Evolutionary conservation across 345 rosid genomes (phyloP).

Genomic region (Turritis glabra): DNA sequence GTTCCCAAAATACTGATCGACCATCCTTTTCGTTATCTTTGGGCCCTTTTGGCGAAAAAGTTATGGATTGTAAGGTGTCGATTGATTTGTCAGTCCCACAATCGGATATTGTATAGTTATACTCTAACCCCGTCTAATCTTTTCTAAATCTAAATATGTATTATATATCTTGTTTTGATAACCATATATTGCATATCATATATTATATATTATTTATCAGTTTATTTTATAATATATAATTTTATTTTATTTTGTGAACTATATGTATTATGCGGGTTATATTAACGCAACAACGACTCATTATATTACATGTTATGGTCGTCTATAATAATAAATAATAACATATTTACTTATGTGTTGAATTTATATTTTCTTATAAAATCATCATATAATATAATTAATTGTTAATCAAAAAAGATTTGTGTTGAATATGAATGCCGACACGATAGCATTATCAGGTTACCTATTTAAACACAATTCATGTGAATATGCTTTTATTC

Average conservation of each 20-base stretch:
- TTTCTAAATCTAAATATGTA: neutral
- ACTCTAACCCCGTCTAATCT: neutral
- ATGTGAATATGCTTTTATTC: neutral
- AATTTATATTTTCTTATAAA: too few relatives aligned
- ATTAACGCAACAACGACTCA: neutral
- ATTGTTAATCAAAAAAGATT: neutral
- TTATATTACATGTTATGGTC: neutral
- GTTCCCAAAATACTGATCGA: slow-evolving; percentile 19
- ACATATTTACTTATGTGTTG: neutral
- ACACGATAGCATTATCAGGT: neutral
- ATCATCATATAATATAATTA: too few relatives aligned
- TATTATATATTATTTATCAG: neutral
- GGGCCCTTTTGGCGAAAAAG: slow-evolving; percentile 3
- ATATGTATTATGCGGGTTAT: neutral
- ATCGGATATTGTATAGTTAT: neutral
- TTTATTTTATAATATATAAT: too few relatives aligned
- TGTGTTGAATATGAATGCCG: neutral
- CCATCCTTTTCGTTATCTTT: slow-evolving; percentile 22
- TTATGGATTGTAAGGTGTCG: neutral
- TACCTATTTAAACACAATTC: neutral
- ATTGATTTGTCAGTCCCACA: slow-evolving; percentile 13
- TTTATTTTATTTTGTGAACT: too few relatives aligned
- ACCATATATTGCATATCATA: neutral
- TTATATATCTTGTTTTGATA: neutral
- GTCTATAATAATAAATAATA: neutral